A percentile compares a stretch with the other conserved stretches of the same genome.
These are phyloP conservation scores for Pinus albicaulis DNA, from an alignment of 75 land plant species.

Conservation along the genomic window DNA sequence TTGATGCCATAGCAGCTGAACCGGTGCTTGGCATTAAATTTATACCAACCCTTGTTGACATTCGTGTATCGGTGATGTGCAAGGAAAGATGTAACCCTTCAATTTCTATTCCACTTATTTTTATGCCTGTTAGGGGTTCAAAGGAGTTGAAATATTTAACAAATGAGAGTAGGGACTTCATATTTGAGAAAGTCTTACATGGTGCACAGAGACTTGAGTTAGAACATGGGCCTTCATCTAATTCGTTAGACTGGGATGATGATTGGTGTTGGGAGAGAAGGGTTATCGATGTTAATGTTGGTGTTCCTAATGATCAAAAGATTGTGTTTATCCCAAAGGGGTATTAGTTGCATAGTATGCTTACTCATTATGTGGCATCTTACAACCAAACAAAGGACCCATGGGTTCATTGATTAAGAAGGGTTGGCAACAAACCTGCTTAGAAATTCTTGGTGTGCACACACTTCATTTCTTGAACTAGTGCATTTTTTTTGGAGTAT, in stretches of 20 bases:
- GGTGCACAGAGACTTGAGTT: no score
- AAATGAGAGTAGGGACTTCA: slow-evolving; percentile 33
- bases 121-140: slow-evolving; percentile 15
- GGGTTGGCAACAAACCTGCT: slow-evolving; percentile 72
- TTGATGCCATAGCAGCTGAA: no score
- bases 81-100: slow-evolving; percentile 61
- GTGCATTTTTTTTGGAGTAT: slow-evolving; percentile 79
- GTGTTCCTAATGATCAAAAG: slow-evolving; percentile 46
- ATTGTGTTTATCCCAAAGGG: slow-evolving; percentile 82
- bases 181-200: no score
- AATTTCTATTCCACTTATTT: slow-evolving; percentile 53
- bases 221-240: slow-evolving; percentile 58
- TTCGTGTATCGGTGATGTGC: slow-evolving; percentile 73
- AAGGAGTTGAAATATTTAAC: slow-evolving; percentile 40
- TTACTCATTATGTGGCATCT: slow-evolving; percentile 67
- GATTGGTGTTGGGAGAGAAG: no score
- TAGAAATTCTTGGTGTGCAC: slow-evolving; percentile 73
- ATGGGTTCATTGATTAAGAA: slow-evolving; percentile 63
- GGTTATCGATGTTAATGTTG: no score
- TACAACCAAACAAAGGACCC: slow-evolving; percentile 37
- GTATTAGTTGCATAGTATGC: slow-evolving; percentile 63
- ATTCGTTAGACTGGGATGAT: no score
- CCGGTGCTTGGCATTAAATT: no score
- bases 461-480: no score
- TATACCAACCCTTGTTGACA: slow-evolving; percentile 64